Conservation (phyloP, 345 rosid species). For the Pistacia atlantica region DNA sequence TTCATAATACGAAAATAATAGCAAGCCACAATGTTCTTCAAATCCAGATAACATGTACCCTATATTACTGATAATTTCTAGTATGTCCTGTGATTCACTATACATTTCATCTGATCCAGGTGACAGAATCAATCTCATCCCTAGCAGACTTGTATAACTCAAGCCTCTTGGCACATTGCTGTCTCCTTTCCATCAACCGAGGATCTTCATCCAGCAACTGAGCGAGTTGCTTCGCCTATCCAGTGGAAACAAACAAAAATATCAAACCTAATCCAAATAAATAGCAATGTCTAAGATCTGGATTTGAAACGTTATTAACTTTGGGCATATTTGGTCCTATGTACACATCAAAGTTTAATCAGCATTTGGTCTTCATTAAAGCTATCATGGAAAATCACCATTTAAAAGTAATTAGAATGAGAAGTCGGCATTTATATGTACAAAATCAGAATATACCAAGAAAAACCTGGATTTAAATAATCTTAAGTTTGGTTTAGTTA, state of each 20-base stretch:
- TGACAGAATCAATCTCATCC: conserved; percentile 53
- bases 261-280: neutral
- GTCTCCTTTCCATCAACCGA: conserved; percentile 50
- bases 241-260: neutral
- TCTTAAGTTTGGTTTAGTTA: neutral
- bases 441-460: no score
- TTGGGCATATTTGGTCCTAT: no score
- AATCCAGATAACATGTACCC: conserved; percentile 2
- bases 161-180: conserved; percentile 47
- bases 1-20: neutral
- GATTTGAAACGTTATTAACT: no score
- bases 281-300: neutral
- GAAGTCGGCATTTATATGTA: no score
- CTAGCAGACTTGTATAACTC: conserved; percentile 54
- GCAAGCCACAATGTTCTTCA: neutral
- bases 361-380: no score
- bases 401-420: no score
- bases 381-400: no score
- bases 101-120: conserved; percentile 32
- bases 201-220: conserved; percentile 57
- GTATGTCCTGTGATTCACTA: neutral
- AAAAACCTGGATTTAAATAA: no score
- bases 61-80: conserved; percentile 2
- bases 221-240: conserved; percentile 46
- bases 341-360: no score